Percentiles rank a stretch among this genome's conserved stretches.
phyloP scores from a whole-genome alignment of 148 eudicot genomes.

The Cornus controversa region DNA sequence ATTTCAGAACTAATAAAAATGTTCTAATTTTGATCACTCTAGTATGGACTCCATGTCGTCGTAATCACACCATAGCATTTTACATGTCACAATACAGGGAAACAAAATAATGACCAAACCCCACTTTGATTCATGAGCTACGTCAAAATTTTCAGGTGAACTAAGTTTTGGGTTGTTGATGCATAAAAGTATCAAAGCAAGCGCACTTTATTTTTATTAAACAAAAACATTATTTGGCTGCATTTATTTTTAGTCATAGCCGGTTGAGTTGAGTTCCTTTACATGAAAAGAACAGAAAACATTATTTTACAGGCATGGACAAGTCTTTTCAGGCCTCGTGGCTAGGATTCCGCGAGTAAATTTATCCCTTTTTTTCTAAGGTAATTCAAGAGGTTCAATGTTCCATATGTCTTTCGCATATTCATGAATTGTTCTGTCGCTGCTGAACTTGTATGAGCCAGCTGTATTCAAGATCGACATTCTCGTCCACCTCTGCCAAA shows the following conservation, averaged over 20 bases:
- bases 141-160: too few species aligned
- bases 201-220: not conserved
- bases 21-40: too few species aligned
- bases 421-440: constrained; percentile 89
- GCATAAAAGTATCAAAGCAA: not conserved
- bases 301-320: not conserved
- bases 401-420: constrained; percentile 92
- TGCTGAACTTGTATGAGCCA: constrained; percentile 91
- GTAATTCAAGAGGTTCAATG: constrained; percentile 51
- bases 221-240: not conserved
- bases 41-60: too few species aligned
- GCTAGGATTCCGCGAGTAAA: not conserved
- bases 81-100: too few species aligned
- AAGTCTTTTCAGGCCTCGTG: not conserved
- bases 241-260: not conserved
- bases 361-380: constrained; percentile 12
- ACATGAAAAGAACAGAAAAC: constrained; percentile 4
- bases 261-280: not conserved
- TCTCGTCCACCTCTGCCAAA: constrained; percentile 85
- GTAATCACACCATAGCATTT: too few species aligned
- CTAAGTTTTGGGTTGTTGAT: not conserved
- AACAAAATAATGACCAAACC: too few species aligned
- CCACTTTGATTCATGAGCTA: too few species aligned
- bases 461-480: constrained; percentile 96
- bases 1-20: too few species aligned